Evolutionary conservation across 2,329 filamentous ascomycete species (phyloP).

Genomic region (Stachybotrys chartarum): DNA sequence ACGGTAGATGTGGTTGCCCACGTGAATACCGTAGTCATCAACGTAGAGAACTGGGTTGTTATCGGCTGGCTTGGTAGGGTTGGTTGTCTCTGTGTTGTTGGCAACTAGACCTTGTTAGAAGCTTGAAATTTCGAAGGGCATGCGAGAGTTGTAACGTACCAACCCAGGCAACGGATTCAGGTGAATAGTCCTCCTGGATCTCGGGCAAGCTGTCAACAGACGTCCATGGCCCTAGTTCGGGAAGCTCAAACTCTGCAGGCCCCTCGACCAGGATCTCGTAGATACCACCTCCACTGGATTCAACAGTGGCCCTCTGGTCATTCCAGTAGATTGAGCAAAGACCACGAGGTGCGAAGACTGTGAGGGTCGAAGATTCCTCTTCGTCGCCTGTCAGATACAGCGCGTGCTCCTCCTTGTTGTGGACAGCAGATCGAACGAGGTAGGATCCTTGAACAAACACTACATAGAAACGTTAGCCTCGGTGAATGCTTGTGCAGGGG

Average conservation of each 20-base stretch:
- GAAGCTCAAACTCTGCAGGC: slow-evolving; percentile 25
- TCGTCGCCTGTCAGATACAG: slow-evolving; percentile 39
- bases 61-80: slow-evolving; percentile 35
- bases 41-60: slow-evolving; percentile 50
- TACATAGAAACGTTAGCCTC: slow-evolving; percentile 9
- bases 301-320: slow-evolving; percentile 26
- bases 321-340: slow-evolving; percentile 45
- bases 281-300: slow-evolving; percentile 16
- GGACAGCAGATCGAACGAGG: slow-evolving; percentile 37
- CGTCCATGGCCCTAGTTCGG: slow-evolving; percentile 37
- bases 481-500: no score
- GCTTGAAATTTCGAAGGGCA: not conserved
- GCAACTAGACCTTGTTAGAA: slow-evolving; percentile 20
- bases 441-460: slow-evolving; percentile 46
- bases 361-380: slow-evolving; percentile 30
- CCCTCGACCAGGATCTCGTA: slow-evolving; percentile 19
- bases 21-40: slow-evolving; percentile 49
- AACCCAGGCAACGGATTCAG: slow-evolving; percentile 34
- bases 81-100: slow-evolving; percentile 41
- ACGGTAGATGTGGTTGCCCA: slow-evolving; percentile 46
- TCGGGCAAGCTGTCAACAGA: slow-evolving; percentile 42
- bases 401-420: slow-evolving; percentile 22
- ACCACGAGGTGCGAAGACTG: slow-evolving; percentile 38
- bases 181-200: slow-evolving; percentile 32
- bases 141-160: slow-evolving; percentile 12